phyloP scores from a whole-genome alignment of 2,329 filamentous ascomycete genomes.

The Byssoonygena ceratinophila region DNA sequence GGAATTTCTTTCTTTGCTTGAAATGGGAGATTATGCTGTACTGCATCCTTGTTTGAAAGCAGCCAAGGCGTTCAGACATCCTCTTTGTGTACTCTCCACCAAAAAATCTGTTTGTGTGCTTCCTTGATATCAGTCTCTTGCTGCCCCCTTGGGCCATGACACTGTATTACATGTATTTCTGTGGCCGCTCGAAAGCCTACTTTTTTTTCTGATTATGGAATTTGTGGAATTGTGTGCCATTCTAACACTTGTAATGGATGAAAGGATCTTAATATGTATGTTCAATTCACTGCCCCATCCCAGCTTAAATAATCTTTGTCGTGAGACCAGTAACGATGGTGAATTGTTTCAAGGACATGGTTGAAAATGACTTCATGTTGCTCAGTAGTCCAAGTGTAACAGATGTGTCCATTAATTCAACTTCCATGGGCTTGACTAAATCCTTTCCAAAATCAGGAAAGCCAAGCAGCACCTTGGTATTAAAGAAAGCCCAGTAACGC shows the following conservation, averaged over 20 bases:
- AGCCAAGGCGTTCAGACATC: not conserved
- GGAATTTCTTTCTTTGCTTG: not conserved
- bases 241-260: too few relatives aligned
- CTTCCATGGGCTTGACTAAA: not conserved
- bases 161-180: not conserved
- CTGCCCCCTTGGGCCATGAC: not conserved
- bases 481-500: constrained; percentile 23
- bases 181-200: not conserved
- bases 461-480: not conserved
- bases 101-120: not conserved
- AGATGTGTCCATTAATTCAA: too few relatives aligned
- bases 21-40: not conserved
- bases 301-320: too few relatives aligned
- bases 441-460: not conserved
- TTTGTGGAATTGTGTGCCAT: too few relatives aligned
- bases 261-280: too few relatives aligned
- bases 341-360: too few relatives aligned
- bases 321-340: too few relatives aligned
- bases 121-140: not conserved
- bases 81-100: not conserved
- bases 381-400: too few relatives aligned
- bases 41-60: not conserved
- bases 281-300: too few relatives aligned
- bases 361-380: too few relatives aligned
- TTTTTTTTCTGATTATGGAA: not conserved